phyloP scores from a whole-genome alignment of 805 yeast species.

The Spathaspora girioi region DNA sequence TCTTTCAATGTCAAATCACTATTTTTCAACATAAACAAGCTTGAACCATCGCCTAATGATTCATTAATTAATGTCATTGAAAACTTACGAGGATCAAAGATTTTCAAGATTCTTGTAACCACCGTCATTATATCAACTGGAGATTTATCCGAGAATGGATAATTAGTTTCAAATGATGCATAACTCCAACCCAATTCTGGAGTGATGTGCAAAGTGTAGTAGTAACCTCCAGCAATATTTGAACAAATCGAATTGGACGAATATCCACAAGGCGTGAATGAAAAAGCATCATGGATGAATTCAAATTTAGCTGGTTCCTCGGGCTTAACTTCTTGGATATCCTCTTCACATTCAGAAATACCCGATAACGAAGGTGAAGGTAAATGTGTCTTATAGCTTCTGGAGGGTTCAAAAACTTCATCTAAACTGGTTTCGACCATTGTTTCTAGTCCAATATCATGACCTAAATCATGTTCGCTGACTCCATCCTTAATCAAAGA shows the following conservation, averaged over 20 bases:
- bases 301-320: conserved; percentile 10
- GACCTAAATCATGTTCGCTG: conserved; percentile 71
- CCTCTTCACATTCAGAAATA: conserved; percentile 19
- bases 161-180: conserved; percentile 93
- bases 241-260: conserved; percentile 79
- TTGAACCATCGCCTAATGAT: conserved; percentile 7
- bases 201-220: conserved; percentile 86
- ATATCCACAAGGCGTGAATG: conserved; percentile 92
- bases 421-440: conserved; percentile 63
- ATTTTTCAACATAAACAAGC: conserved; percentile 9
- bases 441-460: conserved; percentile 66
- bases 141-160: conserved; percentile 42
- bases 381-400: conserved; percentile 13
- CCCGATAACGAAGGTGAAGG: conserved; percentile 35
- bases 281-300: conserved; percentile 78
- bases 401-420: conserved; percentile 38
- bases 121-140: conserved; percentile 50
- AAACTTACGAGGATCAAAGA: conserved; percentile 75
- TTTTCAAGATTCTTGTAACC: conserved; percentile 52
- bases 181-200: conserved; percentile 94
- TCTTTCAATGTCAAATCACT: conserved; percentile 27
- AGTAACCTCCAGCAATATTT: conserved; percentile 38
- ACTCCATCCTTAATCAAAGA: conserved; percentile 38
- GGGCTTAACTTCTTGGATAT: not conserved
- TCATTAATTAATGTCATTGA: conserved; percentile 41